Base-by-base conservation (phyloP, 768 basidiomycete species). In the Trametopsis cervina region DNA sequence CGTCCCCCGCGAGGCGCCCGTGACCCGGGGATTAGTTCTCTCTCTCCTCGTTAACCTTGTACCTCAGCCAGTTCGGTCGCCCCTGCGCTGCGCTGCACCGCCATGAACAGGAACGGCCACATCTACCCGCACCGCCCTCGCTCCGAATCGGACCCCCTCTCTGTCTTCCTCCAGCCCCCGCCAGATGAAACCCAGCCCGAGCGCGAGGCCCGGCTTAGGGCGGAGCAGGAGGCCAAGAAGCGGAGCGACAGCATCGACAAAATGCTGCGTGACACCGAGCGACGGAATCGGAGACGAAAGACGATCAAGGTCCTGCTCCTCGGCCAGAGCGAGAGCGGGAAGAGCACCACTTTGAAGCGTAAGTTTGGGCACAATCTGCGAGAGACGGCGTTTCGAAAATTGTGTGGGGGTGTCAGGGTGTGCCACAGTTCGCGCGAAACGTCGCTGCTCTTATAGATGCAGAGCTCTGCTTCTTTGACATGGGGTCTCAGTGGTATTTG, bases 311-410 rank as follows among this genome's bases (percentile, higher is more conserved):
- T 91, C 44, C 70, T 91, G 46, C 73, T 91, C 52, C 78, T 91
- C 36, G 89, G 89, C 44, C 89, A 91, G 74, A 89, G 88, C 52
- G 88, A 90, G 73, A 89, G 85, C 58, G 89, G 88, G 35, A 91
- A 90, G 72, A 88, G 85, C 61, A 91, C 89, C 7, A 88, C 87
- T 6, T 72, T 90, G 57, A 89, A 89, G 70, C 88, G 88, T 89
- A 72, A 78, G 87, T 81, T 21, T 3, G 9, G 18, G 7, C 25
- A 4, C 29, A 23, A 43, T 44, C 40, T n/a, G n/a, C n/a, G n/a
- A n/a, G n/a, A n/a, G n/a, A n/a, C n/a, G n/a, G n/a, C n/a, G n/a
- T n/a, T n/a, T n/a, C n/a, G n/a, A n/a, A n/a, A n/a, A n/a, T n/a
- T n/a, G n/a, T n/a, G n/a, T n/a, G n/a, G n/a, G n/a, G n/a, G n/a